Percentiles rank a stretch among this genome's conserved stretches.
Evolutionary conservation across 495 filamentous ascomycete genomes (phyloP).

Genomic region (Thozetella sp.): DNA sequence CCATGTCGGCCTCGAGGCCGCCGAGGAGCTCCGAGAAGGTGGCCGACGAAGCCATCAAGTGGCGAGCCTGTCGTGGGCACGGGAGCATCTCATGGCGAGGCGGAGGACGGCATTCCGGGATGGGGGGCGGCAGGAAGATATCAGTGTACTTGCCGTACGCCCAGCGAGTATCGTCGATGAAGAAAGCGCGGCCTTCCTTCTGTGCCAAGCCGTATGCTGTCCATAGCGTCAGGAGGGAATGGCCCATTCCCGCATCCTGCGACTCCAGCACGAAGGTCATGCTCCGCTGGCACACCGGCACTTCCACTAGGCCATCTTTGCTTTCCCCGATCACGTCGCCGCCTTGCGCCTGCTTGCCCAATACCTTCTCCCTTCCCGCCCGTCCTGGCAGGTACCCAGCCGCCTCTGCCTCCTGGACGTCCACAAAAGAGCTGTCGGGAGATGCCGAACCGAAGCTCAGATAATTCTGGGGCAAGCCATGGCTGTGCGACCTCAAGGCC

Average conservation of each 20-base stretch:
- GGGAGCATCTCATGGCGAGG: conserved; percentile 66
- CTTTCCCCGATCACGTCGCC: conserved; percentile 35
- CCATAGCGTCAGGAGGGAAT: conserved; percentile 72
- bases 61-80: conserved; percentile 68
- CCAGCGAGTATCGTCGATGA: conserved; percentile 77
- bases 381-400: conserved; percentile 52
- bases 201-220: conserved; percentile 74
- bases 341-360: conserved; percentile 19
- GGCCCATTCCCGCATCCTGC: conserved; percentile 66
- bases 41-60: conserved; percentile 68
- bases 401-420: conserved; percentile 63
- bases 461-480: conserved; percentile 37
- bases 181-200: conserved; percentile 69
- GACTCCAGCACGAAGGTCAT: conserved; percentile 74
- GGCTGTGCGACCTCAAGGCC: conserved; percentile 40
- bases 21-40: conserved; percentile 61
- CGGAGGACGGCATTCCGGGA: conserved; percentile 59
- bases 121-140: conserved; percentile 65
- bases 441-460: conserved; percentile 58
- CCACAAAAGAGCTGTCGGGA: conserved; percentile 64
- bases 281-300: conserved; percentile 60
- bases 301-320: conserved; percentile 31
- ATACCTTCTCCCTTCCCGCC: conserved; percentile 15
- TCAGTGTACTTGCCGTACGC: conserved; percentile 69
- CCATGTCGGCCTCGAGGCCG: conserved; percentile 51